phyloP scores from a whole-genome alignment of 805 yeast genomes.

The Cyberlindnera suaveolens region DNA sequence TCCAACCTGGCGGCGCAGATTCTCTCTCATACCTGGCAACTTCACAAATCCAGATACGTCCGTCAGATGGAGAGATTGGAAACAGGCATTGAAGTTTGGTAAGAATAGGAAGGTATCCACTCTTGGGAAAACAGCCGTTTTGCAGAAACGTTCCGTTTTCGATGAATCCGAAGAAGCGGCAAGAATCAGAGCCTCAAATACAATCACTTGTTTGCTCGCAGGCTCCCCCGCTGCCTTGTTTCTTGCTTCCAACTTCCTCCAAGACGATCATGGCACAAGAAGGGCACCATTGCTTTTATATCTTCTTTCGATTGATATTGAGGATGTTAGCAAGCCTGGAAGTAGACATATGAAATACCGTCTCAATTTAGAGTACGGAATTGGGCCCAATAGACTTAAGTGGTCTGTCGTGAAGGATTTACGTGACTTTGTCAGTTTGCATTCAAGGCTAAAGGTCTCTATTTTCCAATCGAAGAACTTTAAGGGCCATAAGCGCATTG shows the following conservation, averaged over 20 bases:
- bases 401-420: constrained; percentile 77
- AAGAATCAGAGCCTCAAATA: constrained; percentile 31
- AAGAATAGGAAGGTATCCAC: constrained; percentile 3
- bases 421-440: constrained; percentile 66
- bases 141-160: background rate
- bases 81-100: constrained; percentile 22
- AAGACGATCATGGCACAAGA: constrained; percentile 68
- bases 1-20: constrained; percentile 21
- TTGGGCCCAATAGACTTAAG: constrained; percentile 67
- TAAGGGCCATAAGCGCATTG: constrained; percentile 22
- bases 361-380: constrained; percentile 85
- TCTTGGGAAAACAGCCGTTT: background rate
- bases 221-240: constrained; percentile 73
- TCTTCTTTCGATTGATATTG: constrained; percentile 60
- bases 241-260: constrained; percentile 65
- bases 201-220: constrained; percentile 48
- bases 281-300: constrained; percentile 81
- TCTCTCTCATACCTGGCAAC: constrained; percentile 14
- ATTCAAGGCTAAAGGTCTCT: constrained; percentile 57
- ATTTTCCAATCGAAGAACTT: constrained; percentile 32
- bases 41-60: constrained; percentile 3
- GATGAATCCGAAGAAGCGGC: constrained; percentile 22
- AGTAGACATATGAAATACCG: constrained; percentile 38
- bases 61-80: constrained; percentile 22
- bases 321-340: constrained; percentile 36